Base-by-base conservation (phyloP, 306 rosid species). In the Rubus parviflorus region DNA sequence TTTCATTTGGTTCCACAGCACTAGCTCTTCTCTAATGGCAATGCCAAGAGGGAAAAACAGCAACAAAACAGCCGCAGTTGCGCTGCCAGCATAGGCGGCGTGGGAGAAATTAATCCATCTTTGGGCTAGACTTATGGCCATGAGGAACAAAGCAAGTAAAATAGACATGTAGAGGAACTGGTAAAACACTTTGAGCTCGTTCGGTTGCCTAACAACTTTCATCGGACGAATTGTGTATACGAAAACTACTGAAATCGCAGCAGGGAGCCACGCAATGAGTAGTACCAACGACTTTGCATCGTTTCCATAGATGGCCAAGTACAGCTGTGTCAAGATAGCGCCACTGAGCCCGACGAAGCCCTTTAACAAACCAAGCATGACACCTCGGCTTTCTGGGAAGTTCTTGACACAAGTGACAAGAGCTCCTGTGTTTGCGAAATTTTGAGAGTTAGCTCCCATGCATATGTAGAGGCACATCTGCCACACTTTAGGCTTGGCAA, bases 361-460 rank as follows among this genome's bases (percentile, higher is more conserved):
- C 64, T 79, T 79, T 20, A 71, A 51, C 22, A 20, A 48, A 40
- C 93, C 93, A 42, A 89, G 12, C 80, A 85, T 69, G 3, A 79
- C 80, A 4, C 90, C 93, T 3, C 93, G 67, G 75, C 88, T 81
- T 48, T 85, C 90, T 0, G 91, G 91, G 82, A 87, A 83, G 54
- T 82, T 89, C 75, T 83, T 86, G 74, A 87, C 85, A 23, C 86
- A 83, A 0, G 89, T 61, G 65, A 79, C 85, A 6, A 89, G 67
- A 47, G 71, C 61, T 61, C 71, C 72, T 13, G 62, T 75, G 45
- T 61, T 47, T 45, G 78, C 64, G 35, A 52, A 75, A 14, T 83
- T 86, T 42, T 83, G 87, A 14, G 91, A 85, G 77, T 88, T 88
- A 7, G 89, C 87, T 3, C 89, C 89, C 5, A 79, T 7, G 68